Evolutionary conservation across 805 yeast genomes (phyloP).

Genomic region (Wickerhamiella nectarea): DNA sequence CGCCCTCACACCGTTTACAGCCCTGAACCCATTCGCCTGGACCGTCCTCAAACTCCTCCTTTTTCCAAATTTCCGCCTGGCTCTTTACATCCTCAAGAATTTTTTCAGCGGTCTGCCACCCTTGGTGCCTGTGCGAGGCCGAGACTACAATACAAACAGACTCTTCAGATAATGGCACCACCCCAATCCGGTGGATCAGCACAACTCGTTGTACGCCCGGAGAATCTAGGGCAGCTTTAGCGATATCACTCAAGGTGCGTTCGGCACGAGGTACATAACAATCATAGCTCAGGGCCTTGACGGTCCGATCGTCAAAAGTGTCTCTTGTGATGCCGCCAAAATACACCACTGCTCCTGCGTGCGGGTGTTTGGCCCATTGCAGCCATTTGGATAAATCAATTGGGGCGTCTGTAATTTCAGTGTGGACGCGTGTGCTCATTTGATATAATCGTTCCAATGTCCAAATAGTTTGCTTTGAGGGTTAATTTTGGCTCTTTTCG

Average conservation of each 20-base stretch:
- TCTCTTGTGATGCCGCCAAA: conserved; percentile 41
- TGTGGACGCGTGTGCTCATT: conserved; percentile 3
- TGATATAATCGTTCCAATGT: neutral
- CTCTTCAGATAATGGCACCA: conserved; percentile 36
- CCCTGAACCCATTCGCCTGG: conserved; percentile 31
- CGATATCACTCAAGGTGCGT: conserved; percentile 28
- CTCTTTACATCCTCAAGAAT: conserved; percentile 34
- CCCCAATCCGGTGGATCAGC: conserved; percentile 35
- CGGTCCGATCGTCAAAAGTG: conserved; percentile 31
- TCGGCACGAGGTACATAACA: conserved; percentile 33
- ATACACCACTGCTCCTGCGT: conserved; percentile 37
- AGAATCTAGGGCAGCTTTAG: conserved; percentile 23
- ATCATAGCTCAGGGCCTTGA: conserved; percentile 33
- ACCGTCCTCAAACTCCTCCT: conserved; percentile 34
- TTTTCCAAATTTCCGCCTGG: conserved; percentile 39
- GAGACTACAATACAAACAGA: conserved; percentile 35
- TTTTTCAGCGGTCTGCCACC: conserved; percentile 35
- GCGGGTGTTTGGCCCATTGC: conserved; percentile 31
- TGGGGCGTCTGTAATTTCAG: conserved; percentile 11
- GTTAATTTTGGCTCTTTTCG: too few species aligned
- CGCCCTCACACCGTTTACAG: neutral
- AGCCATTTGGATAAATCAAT: conserved; percentile 17
- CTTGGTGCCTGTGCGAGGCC: conserved; percentile 35
- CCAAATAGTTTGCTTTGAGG: neutral
- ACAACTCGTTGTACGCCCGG: conserved; percentile 28